phyloP scores from a whole-genome alignment of 768 basidiomycete genomes.

The Symmetrospora coprosmae region DNA sequence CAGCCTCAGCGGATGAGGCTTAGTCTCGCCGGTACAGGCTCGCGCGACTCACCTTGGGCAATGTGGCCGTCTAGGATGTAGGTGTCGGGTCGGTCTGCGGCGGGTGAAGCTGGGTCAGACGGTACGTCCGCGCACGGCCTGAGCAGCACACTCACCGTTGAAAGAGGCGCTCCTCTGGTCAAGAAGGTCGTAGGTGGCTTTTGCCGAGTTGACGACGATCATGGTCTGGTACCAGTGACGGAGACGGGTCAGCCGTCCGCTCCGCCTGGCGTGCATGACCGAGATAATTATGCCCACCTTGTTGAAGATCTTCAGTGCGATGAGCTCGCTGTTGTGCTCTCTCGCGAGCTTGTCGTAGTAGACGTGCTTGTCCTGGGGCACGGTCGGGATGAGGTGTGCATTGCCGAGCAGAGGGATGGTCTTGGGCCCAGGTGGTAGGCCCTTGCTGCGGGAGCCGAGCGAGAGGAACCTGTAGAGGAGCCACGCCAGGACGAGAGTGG shows the following conservation, averaged over 20 bases:
- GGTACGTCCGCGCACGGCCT: too few relatives aligned
- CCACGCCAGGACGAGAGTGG: too few relatives aligned
- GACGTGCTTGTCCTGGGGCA: slow-evolving; percentile 4
- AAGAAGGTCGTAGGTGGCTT: background rate
- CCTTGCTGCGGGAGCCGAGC: background rate
- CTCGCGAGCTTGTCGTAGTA: background rate
- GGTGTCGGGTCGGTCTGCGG: background rate
- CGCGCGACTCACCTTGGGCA: background rate
- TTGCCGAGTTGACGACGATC: background rate
- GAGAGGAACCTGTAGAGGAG: background rate
- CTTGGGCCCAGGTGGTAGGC: slow-evolving; percentile 6
- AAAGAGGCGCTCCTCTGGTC: background rate
- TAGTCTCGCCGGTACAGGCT: too few relatives aligned
- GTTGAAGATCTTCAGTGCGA: slow-evolving; percentile 5
- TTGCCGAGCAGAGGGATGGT: slow-evolving; percentile 10
- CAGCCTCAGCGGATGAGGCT: background rate
- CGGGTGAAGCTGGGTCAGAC: too few relatives aligned
- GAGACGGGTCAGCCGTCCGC: too few relatives aligned
- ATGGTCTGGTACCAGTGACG: too few relatives aligned
- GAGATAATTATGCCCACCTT: too few relatives aligned
- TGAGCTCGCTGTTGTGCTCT: background rate
- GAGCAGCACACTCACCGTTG: too few relatives aligned
- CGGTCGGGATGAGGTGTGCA: background rate
- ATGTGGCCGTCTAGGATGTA: background rate
- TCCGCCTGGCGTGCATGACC: too few relatives aligned